These are phyloP conservation scores for Diversispora epigaea DNA, from an alignment of 192 early-diverging fungal species.

Conservation along the genomic window DNA sequence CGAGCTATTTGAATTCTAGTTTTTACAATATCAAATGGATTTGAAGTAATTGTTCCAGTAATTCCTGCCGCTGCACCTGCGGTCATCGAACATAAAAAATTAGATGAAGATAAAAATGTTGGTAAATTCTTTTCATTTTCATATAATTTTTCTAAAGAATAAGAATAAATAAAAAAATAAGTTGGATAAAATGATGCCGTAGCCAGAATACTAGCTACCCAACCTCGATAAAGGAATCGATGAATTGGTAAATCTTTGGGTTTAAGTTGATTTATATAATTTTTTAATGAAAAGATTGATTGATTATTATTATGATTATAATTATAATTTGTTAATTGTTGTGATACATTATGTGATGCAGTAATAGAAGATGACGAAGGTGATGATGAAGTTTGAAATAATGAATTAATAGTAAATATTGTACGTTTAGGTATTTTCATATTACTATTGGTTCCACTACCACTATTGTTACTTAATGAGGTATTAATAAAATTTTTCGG, in stretches of 20 bases:
- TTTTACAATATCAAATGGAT: conserved; percentile 34
- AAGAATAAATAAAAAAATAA: conserved; percentile 28
- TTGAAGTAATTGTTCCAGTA: conserved; percentile 26
- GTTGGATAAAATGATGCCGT: conserved; percentile 24
- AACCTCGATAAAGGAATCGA: conserved; percentile 26
- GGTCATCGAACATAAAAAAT: conserved; percentile 25
- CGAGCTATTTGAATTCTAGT: conserved; percentile 33
- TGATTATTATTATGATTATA: not conserved
- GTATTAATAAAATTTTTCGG: not conserved
- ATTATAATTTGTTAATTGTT: not conserved
- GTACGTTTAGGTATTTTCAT: not conserved
- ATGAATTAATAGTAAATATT: not conserved
- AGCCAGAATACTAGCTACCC: conserved; percentile 8
- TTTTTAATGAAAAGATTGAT: not conserved
- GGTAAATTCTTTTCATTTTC: not conserved
- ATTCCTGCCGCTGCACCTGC: conserved; percentile 28
- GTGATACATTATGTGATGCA: not conserved
- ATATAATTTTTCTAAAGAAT: conserved; percentile 3
- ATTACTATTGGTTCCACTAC: not conserved
- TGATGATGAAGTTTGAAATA: not conserved
- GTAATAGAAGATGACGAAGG: not conserved
- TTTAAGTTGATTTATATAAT: conserved; percentile 28
- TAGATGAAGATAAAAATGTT: not conserved
- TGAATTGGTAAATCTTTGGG: conserved; percentile 18
- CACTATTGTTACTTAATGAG: no score